Evolutionary conservation across 2,329 filamentous ascomycete genomes (phyloP).

Genomic region (Nectriaceae sp.): DNA sequence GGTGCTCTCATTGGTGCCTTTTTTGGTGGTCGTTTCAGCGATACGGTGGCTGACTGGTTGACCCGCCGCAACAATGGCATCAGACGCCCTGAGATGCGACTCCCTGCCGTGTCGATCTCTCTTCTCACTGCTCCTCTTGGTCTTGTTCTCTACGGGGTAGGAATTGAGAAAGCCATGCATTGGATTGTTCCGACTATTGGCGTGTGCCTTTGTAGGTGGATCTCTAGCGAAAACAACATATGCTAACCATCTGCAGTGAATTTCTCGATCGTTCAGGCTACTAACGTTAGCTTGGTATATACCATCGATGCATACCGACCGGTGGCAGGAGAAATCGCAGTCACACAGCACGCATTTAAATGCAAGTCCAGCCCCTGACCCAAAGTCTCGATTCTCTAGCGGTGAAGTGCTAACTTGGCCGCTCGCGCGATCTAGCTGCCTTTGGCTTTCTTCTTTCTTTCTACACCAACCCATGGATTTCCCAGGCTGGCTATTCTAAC

Average conservation of each 20-base stretch:
- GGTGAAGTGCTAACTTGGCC: not conserved
- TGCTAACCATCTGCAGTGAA: slow-evolving; percentile 34
- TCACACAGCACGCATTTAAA: slow-evolving; percentile 47
- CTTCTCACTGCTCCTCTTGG: slow-evolving; percentile 11
- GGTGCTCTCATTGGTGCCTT: slow-evolving; percentile 40
- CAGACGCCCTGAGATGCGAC: slow-evolving; percentile 41
- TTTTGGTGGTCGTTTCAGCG: slow-evolving; percentile 36
- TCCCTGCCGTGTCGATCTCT: slow-evolving; percentile 40
- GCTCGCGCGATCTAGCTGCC: slow-evolving; percentile 27
- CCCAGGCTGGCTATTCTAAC: slow-evolving; percentile 45
- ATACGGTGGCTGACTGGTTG: slow-evolving; percentile 36
- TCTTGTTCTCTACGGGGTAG: slow-evolving; percentile 15
- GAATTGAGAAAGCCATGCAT: slow-evolving; percentile 17
- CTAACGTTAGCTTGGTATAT: slow-evolving; percentile 22
- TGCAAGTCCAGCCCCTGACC: too few species aligned
- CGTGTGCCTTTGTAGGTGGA: slow-evolving; percentile 40
- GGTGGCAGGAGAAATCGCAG: slow-evolving; percentile 18
- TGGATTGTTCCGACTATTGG: slow-evolving; percentile 22
- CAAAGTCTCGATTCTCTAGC: not conserved
- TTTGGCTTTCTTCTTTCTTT: slow-evolving; percentile 60
- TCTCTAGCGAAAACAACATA: not conserved
- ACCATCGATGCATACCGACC: slow-evolving; percentile 21
- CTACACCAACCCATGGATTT: slow-evolving; percentile 59
- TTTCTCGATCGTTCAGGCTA: slow-evolving; percentile 19
- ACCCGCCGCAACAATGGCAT: slow-evolving; percentile 37